These are phyloP conservation scores for Arthrobotrys megalospora DNA, from an alignment of 2,329 filamentous ascomycete species.

Conservation along the genomic window DNA sequence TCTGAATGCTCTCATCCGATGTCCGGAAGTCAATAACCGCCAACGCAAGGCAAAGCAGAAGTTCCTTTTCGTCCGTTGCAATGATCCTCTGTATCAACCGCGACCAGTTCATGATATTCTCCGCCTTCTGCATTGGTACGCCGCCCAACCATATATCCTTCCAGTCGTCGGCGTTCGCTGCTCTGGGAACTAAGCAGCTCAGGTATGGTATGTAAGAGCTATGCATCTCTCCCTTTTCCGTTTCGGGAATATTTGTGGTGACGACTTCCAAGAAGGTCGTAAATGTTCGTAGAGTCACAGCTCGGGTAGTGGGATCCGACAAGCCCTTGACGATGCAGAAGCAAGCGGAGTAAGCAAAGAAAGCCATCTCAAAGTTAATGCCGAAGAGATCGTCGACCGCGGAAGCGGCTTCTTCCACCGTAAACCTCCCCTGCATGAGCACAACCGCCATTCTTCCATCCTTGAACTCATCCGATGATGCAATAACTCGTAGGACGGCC, in stretches of 20 bases:
- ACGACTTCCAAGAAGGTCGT: slow-evolving; percentile 75
- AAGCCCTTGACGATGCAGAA: slow-evolving; percentile 77
- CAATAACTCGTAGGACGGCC: slow-evolving; percentile 76
- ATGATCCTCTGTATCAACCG: slow-evolving; percentile 69
- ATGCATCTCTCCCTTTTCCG: slow-evolving; percentile 62
- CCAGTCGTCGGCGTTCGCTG: slow-evolving; percentile 74
- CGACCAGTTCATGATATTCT: slow-evolving; percentile 65
- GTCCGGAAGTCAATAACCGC: slow-evolving; percentile 78
- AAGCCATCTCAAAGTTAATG: slow-evolving; percentile 76
- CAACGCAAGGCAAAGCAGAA: slow-evolving; percentile 76
- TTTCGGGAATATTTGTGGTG: slow-evolving; percentile 65
- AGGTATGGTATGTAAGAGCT: slow-evolving; percentile 69
- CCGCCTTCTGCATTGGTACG: slow-evolving; percentile 67
- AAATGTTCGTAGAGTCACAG: slow-evolving; percentile 74
- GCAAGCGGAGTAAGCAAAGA: slow-evolving; percentile 78
- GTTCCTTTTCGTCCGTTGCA: slow-evolving; percentile 74
- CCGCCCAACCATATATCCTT: slow-evolving; percentile 76
- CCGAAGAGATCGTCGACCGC: slow-evolving; percentile 77
- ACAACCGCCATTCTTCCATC: slow-evolving; percentile 75
- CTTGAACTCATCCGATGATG: slow-evolving; percentile 74
- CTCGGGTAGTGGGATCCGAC: slow-evolving; percentile 75
- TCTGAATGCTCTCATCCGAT: slow-evolving; percentile 76
- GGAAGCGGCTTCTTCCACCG: slow-evolving; percentile 75
- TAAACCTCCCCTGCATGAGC: slow-evolving; percentile 74
- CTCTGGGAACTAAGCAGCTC: slow-evolving; percentile 75